phyloP scores from a whole-genome alignment of 225 moss, liverwort and hornwort species.

The Pseudoscleropodium purum region DNA sequence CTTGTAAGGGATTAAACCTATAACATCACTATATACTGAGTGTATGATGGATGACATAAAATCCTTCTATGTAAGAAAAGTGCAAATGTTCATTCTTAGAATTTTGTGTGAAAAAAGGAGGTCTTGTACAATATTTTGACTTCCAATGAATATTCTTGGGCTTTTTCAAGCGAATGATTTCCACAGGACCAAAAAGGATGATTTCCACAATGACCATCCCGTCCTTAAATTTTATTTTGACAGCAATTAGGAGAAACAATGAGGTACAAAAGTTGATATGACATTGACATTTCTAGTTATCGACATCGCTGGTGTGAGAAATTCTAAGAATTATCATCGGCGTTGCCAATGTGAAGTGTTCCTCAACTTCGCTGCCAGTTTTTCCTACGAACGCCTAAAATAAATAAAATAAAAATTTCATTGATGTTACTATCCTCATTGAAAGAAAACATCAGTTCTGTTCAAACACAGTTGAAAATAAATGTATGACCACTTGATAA shows the following conservation, averaged over 20 bases:
- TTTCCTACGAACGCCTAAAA: neutral
- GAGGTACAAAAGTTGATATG: neutral
- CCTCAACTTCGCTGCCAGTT: too few relatives aligned
- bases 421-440: neutral
- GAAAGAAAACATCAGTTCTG: neutral
- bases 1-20: rapidly evolving
- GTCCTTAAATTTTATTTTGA: too few relatives aligned
- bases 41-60: neutral
- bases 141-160: too few relatives aligned
- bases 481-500: neutral
- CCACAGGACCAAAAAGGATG: too few relatives aligned
- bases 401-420: neutral
- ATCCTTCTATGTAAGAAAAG: neutral
- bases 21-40: too few relatives aligned
- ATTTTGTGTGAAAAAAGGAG: neutral
- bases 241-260: too few relatives aligned
- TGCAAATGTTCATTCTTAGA: neutral
- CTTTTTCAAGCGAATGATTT: too few relatives aligned
- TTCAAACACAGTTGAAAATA: neutral
- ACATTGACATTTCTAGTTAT: neutral
- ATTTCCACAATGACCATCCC: too few relatives aligned
- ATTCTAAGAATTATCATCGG: neutral
- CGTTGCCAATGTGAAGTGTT: neutral
- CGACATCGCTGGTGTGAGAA: too few relatives aligned
- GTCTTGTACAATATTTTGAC: neutral